These are phyloP conservation scores for Leucosporidium yakuticum DNA, from an alignment of 768 basidiomycete species.

Conservation along the genomic window DNA sequence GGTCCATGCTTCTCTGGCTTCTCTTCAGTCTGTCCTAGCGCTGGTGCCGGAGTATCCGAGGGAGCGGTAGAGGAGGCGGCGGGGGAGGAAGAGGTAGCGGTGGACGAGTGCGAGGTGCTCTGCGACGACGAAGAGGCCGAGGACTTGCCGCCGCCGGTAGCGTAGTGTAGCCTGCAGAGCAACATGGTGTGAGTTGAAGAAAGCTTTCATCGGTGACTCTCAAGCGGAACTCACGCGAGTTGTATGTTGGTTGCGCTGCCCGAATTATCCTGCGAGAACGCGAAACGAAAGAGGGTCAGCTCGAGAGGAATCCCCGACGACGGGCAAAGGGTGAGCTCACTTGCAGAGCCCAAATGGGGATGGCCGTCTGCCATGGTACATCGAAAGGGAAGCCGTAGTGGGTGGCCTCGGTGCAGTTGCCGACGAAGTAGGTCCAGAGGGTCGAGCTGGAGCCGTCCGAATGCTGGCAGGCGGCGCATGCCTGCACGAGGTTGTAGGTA, in stretches of 20 bases:
- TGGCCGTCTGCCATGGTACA: neutral
- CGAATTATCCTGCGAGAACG: slow-evolving; percentile 11
- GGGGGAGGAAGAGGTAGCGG: neutral
- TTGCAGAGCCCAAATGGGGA: slow-evolving; percentile 21
- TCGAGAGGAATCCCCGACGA: too few relatives aligned
- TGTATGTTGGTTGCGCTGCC: slow-evolving; percentile 7
- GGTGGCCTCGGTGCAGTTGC: slow-evolving; percentile 25
- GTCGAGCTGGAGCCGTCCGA: neutral
- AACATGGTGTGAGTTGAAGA: neutral
- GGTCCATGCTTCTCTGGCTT: neutral
- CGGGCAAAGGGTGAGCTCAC: too few relatives aligned
- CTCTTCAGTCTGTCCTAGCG: neutral
- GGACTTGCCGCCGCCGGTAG: neutral
- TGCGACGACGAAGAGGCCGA: neutral
- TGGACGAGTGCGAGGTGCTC: neutral
- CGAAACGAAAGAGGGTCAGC: too few relatives aligned
- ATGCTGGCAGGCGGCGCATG: slow-evolving; percentile 25
- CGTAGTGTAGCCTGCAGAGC: neutral
- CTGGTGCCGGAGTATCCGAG: neutral
- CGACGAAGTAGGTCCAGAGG: slow-evolving; percentile 24
- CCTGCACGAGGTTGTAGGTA: slow-evolving; percentile 30
- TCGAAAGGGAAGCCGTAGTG: slow-evolving; percentile 20
- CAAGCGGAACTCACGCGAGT: neutral
- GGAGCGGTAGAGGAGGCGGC: neutral
- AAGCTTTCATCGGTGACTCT: neutral